Percentiles rank a stretch among this genome's conserved stretches.
Conservation (phyloP, 345 rosid genomes). For the Sisymbrium irio region DNA sequence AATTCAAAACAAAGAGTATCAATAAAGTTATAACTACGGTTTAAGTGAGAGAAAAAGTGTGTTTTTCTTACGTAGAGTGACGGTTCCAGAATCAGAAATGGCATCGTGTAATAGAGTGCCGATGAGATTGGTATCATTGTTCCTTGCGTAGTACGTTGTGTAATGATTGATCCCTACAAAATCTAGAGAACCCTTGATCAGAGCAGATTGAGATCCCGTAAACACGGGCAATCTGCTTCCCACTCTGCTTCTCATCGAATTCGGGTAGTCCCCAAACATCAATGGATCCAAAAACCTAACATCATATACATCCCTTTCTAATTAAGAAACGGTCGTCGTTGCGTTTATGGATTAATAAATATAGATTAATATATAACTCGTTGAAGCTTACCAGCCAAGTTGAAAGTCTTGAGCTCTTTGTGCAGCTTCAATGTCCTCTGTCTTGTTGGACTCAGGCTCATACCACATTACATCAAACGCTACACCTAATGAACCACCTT, state of each 20-base stretch:
- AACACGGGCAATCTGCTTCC: slow-evolving; percentile 72
- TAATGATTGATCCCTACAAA: slow-evolving; percentile 96
- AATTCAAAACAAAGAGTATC: not conserved
- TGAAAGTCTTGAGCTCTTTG: slow-evolving; percentile 98
- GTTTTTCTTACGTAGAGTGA: slow-evolving; percentile 62
- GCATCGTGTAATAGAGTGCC: slow-evolving; percentile 57
- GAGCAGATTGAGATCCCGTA: slow-evolving; percentile 50
- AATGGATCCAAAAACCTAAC: slow-evolving; percentile 85
- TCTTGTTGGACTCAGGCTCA: slow-evolving; percentile 57
- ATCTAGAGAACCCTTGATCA: slow-evolving; percentile 80
- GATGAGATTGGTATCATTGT: slow-evolving; percentile 35
- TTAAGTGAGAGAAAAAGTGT: not conserved
- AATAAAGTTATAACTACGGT: not conserved
- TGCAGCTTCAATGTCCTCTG: slow-evolving; percentile 66
- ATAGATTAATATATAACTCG: not conserved
- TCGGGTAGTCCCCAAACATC: slow-evolving; percentile 86
- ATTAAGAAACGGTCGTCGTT: not conserved
- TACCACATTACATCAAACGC: slow-evolving; percentile 84
- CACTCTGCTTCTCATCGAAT: slow-evolving; percentile 74
- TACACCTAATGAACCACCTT: slow-evolving; percentile 71
- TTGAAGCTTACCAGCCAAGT: slow-evolving; percentile 67
- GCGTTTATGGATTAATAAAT: not conserved
- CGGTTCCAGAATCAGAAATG: slow-evolving; percentile 76
- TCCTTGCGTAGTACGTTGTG: slow-evolving; percentile 70
- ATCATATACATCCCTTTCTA: not conserved